Evolutionary conservation across 306 rosid genomes (phyloP).

Genomic region (Abrus precatorius): DNA sequence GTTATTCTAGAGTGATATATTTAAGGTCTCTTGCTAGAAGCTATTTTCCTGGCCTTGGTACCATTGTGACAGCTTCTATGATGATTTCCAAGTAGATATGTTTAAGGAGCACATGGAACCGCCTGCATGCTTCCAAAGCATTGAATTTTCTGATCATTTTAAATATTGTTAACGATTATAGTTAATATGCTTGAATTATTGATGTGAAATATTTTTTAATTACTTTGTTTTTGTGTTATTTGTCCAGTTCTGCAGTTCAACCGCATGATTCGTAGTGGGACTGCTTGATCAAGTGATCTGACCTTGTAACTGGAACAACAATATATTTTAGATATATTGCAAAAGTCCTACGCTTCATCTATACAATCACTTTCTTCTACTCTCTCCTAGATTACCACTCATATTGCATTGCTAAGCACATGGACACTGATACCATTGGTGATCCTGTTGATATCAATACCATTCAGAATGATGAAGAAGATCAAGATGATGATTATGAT

Average conservation of each 20-base stretch:
- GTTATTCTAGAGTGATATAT: not conserved
- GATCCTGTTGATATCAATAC: conserved; percentile 56
- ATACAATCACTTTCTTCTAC: not conserved
- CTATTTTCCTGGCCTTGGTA: not conserved
- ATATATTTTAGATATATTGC: not conserved
- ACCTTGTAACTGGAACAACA: not conserved
- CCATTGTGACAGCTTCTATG: not conserved
- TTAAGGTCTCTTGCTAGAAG: not conserved
- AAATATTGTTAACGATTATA: not conserved
- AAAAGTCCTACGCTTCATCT: not conserved
- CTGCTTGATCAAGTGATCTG: not conserved
- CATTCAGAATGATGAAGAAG: conserved; percentile 51
- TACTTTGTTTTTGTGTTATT: not conserved
- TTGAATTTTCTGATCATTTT: too few relatives aligned
- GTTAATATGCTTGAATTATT: not conserved
- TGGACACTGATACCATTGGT: conserved; percentile 47
- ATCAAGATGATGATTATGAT: conserved; percentile 31
- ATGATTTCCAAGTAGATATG: not conserved
- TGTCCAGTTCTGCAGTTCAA: not conserved
- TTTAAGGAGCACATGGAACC: not conserved
- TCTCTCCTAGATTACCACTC: not conserved
- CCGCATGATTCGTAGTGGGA: not conserved
- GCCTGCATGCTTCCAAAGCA: not conserved
- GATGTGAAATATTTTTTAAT: not conserved
- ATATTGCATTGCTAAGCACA: not conserved